Percentiles rank a stretch among this genome's conserved stretches.
Conservation (phyloP, 805 yeast genomes). For the Candida saitoana region DNA sequence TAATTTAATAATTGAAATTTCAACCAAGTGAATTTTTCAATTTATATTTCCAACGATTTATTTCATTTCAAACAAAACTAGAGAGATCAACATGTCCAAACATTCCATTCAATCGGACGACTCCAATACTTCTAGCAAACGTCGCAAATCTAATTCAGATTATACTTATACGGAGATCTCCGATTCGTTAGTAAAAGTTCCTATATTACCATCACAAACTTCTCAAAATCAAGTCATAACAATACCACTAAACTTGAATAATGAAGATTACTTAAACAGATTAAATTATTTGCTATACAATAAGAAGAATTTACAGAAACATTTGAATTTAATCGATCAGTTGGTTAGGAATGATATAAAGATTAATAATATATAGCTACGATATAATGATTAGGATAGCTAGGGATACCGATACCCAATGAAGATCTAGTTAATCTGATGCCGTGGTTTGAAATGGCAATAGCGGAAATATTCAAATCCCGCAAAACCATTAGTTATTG, state of each 20-base stretch:
- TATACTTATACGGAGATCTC: background rate
- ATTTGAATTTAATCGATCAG: constrained; percentile 4
- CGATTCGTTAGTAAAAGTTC: background rate
- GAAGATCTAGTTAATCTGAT: too few relatives aligned
- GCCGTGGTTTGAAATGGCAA: too few relatives aligned
- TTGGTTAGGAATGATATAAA: background rate
- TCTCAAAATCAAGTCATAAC: background rate
- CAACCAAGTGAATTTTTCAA: background rate
- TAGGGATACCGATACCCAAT: background rate
- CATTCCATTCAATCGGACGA: background rate
- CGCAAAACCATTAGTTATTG: background rate
- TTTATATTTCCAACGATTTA: background rate
- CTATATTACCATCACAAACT: background rate
- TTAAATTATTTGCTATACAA: constrained; percentile 2
- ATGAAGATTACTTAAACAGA: background rate
- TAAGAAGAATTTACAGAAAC: constrained; percentile 3
- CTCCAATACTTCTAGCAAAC: background rate
- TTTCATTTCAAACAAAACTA: too few relatives aligned
- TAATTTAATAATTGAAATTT: too few relatives aligned
- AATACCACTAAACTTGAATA: constrained; percentile 2
- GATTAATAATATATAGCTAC: background rate
- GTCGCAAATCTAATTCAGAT: background rate
- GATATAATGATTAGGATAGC: background rate
- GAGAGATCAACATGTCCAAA: background rate
- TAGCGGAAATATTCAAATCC: background rate